Conservation (phyloP, 495 filamentous ascomycete species). For the Talaromyces ruber region DNA sequence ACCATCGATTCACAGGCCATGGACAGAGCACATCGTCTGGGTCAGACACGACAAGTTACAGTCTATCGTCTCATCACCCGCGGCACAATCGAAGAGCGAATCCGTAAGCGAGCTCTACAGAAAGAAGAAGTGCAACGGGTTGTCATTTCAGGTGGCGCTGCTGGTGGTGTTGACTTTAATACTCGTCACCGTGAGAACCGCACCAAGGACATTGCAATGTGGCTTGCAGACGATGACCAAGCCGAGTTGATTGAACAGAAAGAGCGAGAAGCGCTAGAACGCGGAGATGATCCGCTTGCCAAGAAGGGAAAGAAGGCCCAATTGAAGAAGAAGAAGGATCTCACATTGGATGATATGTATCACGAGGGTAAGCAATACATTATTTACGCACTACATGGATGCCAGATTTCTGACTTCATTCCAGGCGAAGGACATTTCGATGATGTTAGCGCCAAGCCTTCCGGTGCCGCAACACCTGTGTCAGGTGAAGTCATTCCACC, state of each 20-base stretch:
- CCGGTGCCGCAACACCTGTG: constrained; percentile 75
- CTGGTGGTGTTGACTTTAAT: constrained; percentile 85
- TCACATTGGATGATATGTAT: constrained; percentile 94
- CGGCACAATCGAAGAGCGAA: constrained; percentile 96
- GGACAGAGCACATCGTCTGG: constrained; percentile 97
- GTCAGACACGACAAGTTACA: constrained; percentile 91
- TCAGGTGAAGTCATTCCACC: constrained; percentile 42
- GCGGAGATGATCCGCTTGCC: constrained; percentile 38
- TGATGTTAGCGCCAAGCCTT: constrained; percentile 69
- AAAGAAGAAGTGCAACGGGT: constrained; percentile 99
- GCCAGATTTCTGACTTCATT: constrained; percentile 15
- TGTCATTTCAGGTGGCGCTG: constrained; percentile 86
- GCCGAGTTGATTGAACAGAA: constrained; percentile 83
- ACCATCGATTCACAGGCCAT: constrained; percentile 98
- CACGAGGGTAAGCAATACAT: constrained; percentile 71
- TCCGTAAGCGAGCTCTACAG: constrained; percentile 92
- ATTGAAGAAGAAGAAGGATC: constrained; percentile 60
- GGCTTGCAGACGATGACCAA: constrained; percentile 93
- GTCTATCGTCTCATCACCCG: constrained; percentile 97
- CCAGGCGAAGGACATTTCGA: constrained; percentile 91
- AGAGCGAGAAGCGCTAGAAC: constrained; percentile 69
- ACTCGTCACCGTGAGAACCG: constrained; percentile 81
- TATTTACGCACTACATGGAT: not conserved
- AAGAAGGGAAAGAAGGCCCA: constrained; percentile 46
- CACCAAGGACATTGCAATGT: constrained; percentile 93